A percentile compares a stretch with the other conserved stretches of the same genome.
Evolutionary conservation across 768 basidiomycete genomes (phyloP).

Genomic region (Lyophyllum shimeji): DNA sequence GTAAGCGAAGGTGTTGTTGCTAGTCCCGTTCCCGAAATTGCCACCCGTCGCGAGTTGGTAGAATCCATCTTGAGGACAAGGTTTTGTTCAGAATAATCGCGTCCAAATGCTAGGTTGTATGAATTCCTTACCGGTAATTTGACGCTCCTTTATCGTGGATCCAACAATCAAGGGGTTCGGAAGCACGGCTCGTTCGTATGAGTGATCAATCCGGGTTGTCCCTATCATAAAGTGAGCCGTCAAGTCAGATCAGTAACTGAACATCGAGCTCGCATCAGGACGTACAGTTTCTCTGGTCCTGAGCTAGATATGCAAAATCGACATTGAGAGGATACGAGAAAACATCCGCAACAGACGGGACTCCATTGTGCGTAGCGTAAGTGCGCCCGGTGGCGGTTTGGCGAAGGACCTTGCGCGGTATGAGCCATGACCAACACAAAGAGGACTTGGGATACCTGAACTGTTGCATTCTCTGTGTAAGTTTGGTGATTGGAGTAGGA

Average conservation of each 20-base stretch:
- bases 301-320: slow-evolving; percentile 38
- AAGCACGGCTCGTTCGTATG: slow-evolving; percentile 56
- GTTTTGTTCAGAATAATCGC: slow-evolving; percentile 36
- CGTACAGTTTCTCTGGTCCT: slow-evolving; percentile 36
- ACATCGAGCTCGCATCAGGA: slow-evolving; percentile 2
- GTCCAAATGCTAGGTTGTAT: slow-evolving; percentile 11
- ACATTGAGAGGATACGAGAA: slow-evolving; percentile 48
- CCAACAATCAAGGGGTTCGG: slow-evolving; percentile 60
- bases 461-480: slow-evolving; percentile 46
- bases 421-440: background rate
- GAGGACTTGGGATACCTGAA: slow-evolving; percentile 30
- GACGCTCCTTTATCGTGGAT: slow-evolving; percentile 58
- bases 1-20: slow-evolving; percentile 66
- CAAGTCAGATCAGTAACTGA: background rate
- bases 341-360: slow-evolving; percentile 34
- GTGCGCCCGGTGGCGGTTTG: slow-evolving; percentile 39
- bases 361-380: slow-evolving; percentile 41
- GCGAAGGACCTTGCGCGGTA: slow-evolving; percentile 32
- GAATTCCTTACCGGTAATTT: slow-evolving; percentile 50
- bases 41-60: slow-evolving; percentile 29
- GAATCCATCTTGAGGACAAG: slow-evolving; percentile 40
- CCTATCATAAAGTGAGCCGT: slow-evolving; percentile 34
- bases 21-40: slow-evolving; percentile 68
- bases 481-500: slow-evolving; percentile 62
- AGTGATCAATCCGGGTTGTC: slow-evolving; percentile 60